A percentile compares a stretch with the other conserved stretches of the same genome.
Evolutionary conservation across 2,329 filamentous ascomycete genomes (phyloP).

Genomic region (Fusarium burgessii): DNA sequence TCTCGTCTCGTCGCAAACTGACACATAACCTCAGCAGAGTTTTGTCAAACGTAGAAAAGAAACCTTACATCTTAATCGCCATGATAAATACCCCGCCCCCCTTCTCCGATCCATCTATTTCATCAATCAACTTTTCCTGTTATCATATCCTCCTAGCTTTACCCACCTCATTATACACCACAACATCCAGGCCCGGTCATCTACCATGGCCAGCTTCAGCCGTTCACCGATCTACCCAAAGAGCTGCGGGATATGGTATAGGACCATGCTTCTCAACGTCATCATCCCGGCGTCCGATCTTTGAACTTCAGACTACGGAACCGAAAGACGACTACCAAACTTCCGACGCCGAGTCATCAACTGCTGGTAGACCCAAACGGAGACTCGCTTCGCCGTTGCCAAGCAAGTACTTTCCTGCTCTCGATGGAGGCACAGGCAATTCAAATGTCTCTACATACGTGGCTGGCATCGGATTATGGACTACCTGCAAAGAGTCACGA

Average conservation of each 20-base stretch:
- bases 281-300: background rate
- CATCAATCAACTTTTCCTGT: background rate
- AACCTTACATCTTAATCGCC: accelerated
- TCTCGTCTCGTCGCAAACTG: background rate
- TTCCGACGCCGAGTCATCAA: accelerated
- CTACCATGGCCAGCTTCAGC: conserved; percentile 1
- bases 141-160: background rate
- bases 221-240: background rate
- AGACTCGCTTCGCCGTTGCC: background rate
- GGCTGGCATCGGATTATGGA: background rate
- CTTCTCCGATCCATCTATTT: background rate
- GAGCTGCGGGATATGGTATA: conserved; percentile 16
- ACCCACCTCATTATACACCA: background rate
- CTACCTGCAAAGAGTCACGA: background rate
- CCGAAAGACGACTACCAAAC: background rate
- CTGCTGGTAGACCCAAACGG: accelerated
- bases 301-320: background rate
- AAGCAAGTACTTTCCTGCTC: background rate
- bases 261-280: background rate
- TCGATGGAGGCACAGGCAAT: background rate
- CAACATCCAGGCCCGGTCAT: accelerated
- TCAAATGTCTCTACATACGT: background rate
- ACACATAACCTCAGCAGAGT: accelerated
- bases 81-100: accelerated
- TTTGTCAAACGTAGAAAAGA: accelerated